Percentiles rank a stretch among this genome's conserved stretches.
phyloP scores from a whole-genome alignment of 768 basidiomycete species.

The Chalciporus sphaerocephalus region DNA sequence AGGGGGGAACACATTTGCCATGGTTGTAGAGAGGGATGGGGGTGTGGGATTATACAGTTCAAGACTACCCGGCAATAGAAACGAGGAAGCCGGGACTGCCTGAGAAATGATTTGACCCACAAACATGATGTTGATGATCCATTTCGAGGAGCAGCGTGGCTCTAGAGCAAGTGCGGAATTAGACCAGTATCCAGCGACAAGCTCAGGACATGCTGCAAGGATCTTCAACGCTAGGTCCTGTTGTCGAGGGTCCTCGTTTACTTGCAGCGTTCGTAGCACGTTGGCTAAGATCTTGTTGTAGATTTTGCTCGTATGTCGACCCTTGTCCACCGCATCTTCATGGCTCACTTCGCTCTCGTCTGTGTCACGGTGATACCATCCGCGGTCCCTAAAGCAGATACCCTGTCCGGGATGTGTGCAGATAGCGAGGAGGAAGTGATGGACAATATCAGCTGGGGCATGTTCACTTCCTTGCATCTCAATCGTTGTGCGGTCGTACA shows the following conservation, averaged over 20 bases:
- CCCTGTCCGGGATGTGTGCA: slow-evolving; percentile 79
- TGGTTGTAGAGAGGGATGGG: slow-evolving; percentile 63
- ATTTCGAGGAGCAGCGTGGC: slow-evolving; percentile 82
- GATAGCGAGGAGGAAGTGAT: slow-evolving; percentile 83
- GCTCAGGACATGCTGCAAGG: slow-evolving; percentile 77
- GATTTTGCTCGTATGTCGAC: slow-evolving; percentile 40
- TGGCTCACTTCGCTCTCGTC: slow-evolving; percentile 41
- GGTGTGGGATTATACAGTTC: slow-evolving; percentile 64
- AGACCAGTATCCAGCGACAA: slow-evolving; percentile 77
- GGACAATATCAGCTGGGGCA: slow-evolving; percentile 71
- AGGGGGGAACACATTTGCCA: slow-evolving; percentile 79
- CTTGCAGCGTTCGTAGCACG: slow-evolving; percentile 67
- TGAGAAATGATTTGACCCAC: slow-evolving; percentile 75
- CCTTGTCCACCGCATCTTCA: slow-evolving; percentile 29
- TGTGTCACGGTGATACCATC: slow-evolving; percentile 82
- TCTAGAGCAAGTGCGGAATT: slow-evolving; percentile 69
- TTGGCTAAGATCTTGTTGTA: slow-evolving; percentile 83
- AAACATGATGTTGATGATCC: slow-evolving; percentile 87
- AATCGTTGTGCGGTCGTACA: slow-evolving; percentile 59
- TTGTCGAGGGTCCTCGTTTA: slow-evolving; percentile 84
- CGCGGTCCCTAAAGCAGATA: slow-evolving; percentile 82
- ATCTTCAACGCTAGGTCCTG: slow-evolving; percentile 83
- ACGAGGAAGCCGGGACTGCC: slow-evolving; percentile 60
- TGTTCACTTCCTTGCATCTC: slow-evolving; percentile 49
- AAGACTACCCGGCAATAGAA: slow-evolving; percentile 45